These are phyloP conservation scores for Eremothecium coryli DNA, from an alignment of 1,139 yeast species.

Conservation along the genomic window DNA sequence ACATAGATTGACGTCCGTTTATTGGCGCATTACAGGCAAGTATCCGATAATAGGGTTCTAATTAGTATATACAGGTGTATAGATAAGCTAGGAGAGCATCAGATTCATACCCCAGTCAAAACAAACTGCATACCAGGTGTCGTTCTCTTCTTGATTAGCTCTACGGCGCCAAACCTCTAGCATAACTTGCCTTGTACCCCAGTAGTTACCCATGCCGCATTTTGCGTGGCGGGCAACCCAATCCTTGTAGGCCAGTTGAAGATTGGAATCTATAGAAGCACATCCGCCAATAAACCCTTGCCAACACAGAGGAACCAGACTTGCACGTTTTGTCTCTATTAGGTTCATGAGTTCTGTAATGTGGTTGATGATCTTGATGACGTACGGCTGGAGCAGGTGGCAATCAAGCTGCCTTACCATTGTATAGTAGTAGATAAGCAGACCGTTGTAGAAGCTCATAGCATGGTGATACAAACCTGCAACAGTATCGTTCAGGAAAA, in stretches of 20 bases:
- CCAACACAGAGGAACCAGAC: slow-evolving; percentile 75
- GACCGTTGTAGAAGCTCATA: slow-evolving; percentile 66
- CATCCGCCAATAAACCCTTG: slow-evolving; percentile 88
- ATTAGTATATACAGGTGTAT: too few relatives aligned
- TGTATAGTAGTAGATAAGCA: slow-evolving; percentile 66
- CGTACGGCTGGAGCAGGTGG: slow-evolving; percentile 41
- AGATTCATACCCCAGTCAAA: slow-evolving; percentile 80
- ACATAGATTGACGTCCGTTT: too few relatives aligned
- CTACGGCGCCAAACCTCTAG: slow-evolving; percentile 80
- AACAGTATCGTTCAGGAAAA: slow-evolving; percentile 43
- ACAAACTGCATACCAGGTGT: slow-evolving; percentile 71
- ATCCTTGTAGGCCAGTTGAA: slow-evolving; percentile 58
- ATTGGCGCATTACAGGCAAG: too few relatives aligned
- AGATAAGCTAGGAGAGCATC: too few relatives aligned
- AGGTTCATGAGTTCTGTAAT: slow-evolving; percentile 54
- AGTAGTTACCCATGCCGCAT: slow-evolving; percentile 71
- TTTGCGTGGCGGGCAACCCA: slow-evolving; percentile 80
- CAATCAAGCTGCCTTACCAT: slow-evolving; percentile 49
- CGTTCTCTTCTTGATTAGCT: slow-evolving; percentile 46
- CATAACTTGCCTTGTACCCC: slow-evolving; percentile 81
- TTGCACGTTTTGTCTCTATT: slow-evolving; percentile 44
- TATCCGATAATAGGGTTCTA: too few relatives aligned
- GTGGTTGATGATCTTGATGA: slow-evolving; percentile 53
- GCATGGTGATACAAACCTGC: slow-evolving; percentile 79
- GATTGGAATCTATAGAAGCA: slow-evolving; percentile 51